Evolutionary conservation across 2,329 filamentous ascomycete genomes (phyloP).

Genomic region (Apiospora rasikravindrae): DNA sequence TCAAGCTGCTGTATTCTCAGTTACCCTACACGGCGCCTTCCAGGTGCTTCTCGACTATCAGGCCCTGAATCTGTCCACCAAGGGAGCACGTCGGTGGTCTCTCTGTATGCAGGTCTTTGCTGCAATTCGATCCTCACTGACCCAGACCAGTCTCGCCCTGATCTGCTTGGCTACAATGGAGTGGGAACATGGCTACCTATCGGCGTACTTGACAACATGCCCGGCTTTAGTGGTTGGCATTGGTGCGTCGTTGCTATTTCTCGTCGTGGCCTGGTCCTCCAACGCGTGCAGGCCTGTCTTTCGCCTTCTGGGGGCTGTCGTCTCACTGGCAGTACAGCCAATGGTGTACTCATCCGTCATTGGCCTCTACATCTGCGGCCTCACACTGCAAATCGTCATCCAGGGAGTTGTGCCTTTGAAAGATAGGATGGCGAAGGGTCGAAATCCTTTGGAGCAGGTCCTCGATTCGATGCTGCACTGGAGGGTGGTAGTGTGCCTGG

Average conservation of each 20-base stretch:
- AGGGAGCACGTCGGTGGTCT: too few relatives aligned
- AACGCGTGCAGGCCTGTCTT: neutral
- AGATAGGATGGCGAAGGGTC: neutral
- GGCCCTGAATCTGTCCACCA: neutral
- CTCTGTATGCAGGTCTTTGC: neutral
- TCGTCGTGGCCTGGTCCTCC: neutral
- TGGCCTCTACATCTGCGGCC: neutral
- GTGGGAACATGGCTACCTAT: neutral
- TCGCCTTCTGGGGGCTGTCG: neutral
- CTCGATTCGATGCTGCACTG: neutral
- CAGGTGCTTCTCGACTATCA: neutral
- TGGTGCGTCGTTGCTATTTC: neutral
- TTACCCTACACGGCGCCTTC: neutral
- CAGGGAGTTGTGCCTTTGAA: neutral
- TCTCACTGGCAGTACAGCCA: neutral
- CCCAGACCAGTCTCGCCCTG: neutral
- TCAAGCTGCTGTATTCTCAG: neutral
- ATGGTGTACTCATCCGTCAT: neutral
- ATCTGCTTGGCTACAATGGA: neutral
- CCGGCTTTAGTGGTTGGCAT: neutral
- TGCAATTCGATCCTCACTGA: neutral
- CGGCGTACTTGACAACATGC: neutral
- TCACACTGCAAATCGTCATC: neutral
- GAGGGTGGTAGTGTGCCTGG: neutral
- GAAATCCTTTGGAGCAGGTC: neutral